phyloP scores from a whole-genome alignment of 176 grass and related monocot genomes.

The Dactylis glomerata region DNA sequence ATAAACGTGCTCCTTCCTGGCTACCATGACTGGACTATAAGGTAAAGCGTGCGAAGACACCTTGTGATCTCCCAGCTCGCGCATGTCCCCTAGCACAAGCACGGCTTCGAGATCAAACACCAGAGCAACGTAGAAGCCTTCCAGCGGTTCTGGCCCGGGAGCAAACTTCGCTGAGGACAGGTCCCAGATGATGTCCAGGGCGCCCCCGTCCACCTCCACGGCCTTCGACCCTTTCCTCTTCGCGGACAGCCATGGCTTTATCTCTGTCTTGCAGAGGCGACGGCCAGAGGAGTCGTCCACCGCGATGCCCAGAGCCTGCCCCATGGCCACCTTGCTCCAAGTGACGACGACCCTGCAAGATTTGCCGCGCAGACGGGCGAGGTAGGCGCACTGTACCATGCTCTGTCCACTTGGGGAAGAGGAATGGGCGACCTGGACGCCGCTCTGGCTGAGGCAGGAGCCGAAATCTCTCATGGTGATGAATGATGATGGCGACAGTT shows the following conservation, averaged over 20 bases:
- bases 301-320: slow-evolving; percentile 38
- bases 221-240: slow-evolving; percentile 54
- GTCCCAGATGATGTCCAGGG: slow-evolving; percentile 52
- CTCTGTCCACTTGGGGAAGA: slow-evolving; percentile 39
- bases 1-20: slow-evolving; percentile 54
- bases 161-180: slow-evolving; percentile 45
- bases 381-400: slow-evolving; percentile 53
- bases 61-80: not conserved
- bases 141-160: slow-evolving; percentile 37
- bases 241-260: slow-evolving; percentile 58
- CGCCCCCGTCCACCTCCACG: slow-evolving; percentile 31
- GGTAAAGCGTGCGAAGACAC: not conserved
- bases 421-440: slow-evolving; percentile 42
- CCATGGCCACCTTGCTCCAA: slow-evolving; percentile 50
- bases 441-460: slow-evolving; percentile 51
- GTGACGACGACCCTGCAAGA: slow-evolving; percentile 43
- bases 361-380: slow-evolving; percentile 31
- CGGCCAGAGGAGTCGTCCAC: slow-evolving; percentile 38
- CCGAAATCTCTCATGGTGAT: slow-evolving; percentile 51
- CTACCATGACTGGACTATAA: slow-evolving; percentile 39
- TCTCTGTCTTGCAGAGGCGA: slow-evolving; percentile 50
- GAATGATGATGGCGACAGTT: not conserved
- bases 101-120: slow-evolving; percentile 42
- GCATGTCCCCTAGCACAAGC: slow-evolving; percentile 44
- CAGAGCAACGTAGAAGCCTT: slow-evolving; percentile 51